phyloP scores from a whole-genome alignment of 2,329 filamentous ascomycete species.

The Aspergillus ibericus region DNA sequence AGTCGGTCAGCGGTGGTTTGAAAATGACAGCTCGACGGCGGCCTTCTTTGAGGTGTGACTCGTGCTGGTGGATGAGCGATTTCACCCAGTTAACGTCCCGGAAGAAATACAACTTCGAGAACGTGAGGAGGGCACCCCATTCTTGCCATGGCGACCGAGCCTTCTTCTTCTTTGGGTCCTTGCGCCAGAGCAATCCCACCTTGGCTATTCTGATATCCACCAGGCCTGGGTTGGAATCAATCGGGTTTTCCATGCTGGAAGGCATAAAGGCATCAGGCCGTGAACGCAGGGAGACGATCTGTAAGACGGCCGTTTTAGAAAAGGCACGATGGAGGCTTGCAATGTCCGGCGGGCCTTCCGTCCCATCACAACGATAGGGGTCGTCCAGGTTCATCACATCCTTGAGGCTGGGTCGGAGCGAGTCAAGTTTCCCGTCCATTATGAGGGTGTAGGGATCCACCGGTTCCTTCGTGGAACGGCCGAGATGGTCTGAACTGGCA shows the following conservation, averaged over 20 bases:
- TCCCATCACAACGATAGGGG: conserved; percentile 83
- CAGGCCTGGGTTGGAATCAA: conserved; percentile 84
- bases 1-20: conserved; percentile 82
- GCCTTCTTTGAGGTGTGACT: conserved; percentile 75
- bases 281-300: conserved; percentile 92
- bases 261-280: conserved; percentile 95
- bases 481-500: conserved; percentile 62
- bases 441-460: conserved; percentile 95
- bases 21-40: conserved; percentile 80
- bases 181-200: conserved; percentile 91
- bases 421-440: conserved; percentile 81
- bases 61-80: conserved; percentile 82
- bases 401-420: conserved; percentile 78
- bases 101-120: conserved; percentile 97
- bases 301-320: conserved; percentile 84
- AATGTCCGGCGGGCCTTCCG: conserved; percentile 72
- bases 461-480: conserved; percentile 72
- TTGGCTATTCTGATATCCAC: conserved; percentile 98
- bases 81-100: conserved; percentile 92
- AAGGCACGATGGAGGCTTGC: conserved; percentile 83
- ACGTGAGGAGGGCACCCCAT: conserved; percentile 94
- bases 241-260: conserved; percentile 77
- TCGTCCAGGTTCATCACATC: conserved; percentile 94
- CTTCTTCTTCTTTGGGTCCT: conserved; percentile 90
- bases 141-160: conserved; percentile 96